phyloP scores from a whole-genome alignment of 192 early-diverging fungal genomes.

The Backusella mclennaniae region DNA sequence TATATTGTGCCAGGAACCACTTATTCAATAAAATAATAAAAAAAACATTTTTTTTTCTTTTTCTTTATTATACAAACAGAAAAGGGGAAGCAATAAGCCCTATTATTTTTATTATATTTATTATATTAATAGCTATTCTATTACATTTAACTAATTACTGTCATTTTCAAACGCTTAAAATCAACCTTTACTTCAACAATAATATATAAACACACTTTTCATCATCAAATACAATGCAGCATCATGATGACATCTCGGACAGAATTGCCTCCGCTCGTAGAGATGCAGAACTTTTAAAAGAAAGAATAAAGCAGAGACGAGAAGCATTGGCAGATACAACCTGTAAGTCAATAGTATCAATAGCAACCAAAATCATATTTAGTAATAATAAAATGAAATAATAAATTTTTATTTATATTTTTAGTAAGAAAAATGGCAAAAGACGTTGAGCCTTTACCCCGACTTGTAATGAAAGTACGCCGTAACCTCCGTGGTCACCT shows the following conservation, averaged over 20 bases:
- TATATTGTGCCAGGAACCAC: background rate
- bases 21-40: background rate
- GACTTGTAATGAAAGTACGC: conserved; percentile 90
- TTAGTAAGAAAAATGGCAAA: conserved; percentile 36
- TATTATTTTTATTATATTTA: background rate
- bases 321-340: conserved; percentile 93
- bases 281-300: conserved; percentile 93
- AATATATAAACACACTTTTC: background rate
- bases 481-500: conserved; percentile 97
- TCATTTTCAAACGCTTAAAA: background rate
- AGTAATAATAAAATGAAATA: background rate
- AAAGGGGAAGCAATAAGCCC: background rate
- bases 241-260: conserved; percentile 76
- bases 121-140: background rate
- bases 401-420: background rate
- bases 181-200: background rate
- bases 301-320: conserved; percentile 90
- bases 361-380: too few species aligned
- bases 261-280: conserved; percentile 85
- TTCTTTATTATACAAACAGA: background rate
- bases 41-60: background rate
- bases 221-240: conserved; percentile 9
- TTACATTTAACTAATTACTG: background rate
- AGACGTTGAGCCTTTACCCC: conserved; percentile 83
- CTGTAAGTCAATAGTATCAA: conserved; percentile 54